Conservation (phyloP, 805 yeast species). For the Grigorovia humatica region DNA sequence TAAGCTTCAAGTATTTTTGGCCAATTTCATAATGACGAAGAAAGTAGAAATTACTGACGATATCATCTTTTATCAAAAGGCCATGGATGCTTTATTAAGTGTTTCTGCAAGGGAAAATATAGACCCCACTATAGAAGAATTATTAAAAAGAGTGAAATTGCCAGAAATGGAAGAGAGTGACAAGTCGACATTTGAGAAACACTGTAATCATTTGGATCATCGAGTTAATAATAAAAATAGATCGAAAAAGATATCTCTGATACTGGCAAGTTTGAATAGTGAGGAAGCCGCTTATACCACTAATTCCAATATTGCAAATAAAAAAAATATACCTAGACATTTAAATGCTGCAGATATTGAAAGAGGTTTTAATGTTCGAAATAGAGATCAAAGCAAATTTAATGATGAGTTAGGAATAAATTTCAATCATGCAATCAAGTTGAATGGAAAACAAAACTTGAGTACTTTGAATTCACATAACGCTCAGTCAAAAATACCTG, state of each 20-base stretch:
- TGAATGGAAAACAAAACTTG: no score
- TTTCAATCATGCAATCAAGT: no score
- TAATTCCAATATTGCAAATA: neutral
- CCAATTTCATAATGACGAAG: neutral
- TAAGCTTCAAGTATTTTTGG: neutral
- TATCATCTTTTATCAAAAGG: slow-evolving; percentile 14
- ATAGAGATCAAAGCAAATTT: neutral
- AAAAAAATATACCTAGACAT: neutral
- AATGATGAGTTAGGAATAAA: neutral
- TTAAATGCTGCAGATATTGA: neutral
- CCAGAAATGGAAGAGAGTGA: neutral
- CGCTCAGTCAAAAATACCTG: no score
- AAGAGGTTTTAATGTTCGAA: neutral
- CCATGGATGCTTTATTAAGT: slow-evolving; percentile 19
- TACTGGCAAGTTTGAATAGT: no score
- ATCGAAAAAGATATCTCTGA: neutral
- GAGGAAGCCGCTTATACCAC: neutral
- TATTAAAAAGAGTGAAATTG: slow-evolving; percentile 9
- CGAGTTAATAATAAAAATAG: no score
- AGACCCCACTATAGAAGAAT: slow-evolving; percentile 18
- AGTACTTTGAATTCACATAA: no score
- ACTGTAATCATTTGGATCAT: neutral
- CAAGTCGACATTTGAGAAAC: neutral
- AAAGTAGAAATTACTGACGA: slow-evolving; percentile 12
- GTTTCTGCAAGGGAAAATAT: slow-evolving; percentile 10